Conservation (phyloP, 164 flowering plant genomes). For the Magnolia changhungtana region DNA sequence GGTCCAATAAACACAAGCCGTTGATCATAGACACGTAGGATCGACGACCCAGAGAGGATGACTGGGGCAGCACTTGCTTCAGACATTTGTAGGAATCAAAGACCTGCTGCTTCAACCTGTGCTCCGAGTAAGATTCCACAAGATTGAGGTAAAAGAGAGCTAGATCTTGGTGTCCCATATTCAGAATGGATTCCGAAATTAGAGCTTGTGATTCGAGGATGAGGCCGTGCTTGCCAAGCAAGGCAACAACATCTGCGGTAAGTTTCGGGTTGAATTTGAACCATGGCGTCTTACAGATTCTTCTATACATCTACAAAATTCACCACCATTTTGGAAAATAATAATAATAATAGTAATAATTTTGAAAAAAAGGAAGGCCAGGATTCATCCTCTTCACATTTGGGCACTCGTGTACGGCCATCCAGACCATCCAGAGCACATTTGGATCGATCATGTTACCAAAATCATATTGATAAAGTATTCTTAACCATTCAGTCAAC, state of each 20-base stretch:
- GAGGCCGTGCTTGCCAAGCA: conserved; percentile 39
- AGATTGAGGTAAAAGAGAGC: conserved; percentile 47
- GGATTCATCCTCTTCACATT: no score
- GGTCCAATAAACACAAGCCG: conserved; percentile 47
- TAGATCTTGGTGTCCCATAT: conserved; percentile 33
- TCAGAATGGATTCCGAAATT: conserved; percentile 39
- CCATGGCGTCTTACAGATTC: conserved; percentile 60
- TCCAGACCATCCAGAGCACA: background rate
- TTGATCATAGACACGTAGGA: conserved; percentile 51
- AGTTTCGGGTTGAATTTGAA: conserved; percentile 69
- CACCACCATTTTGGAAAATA: background rate
- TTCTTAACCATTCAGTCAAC: background rate
- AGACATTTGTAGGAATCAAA: conserved; percentile 29
- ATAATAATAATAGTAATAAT: no score
- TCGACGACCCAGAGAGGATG: conserved; percentile 38
- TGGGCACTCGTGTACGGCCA: background rate
- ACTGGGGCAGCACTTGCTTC: conserved; percentile 31
- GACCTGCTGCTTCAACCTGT: conserved; percentile 32
- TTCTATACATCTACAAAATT: conserved; percentile 48
- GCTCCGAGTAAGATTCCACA: conserved; percentile 49
- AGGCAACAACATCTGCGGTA: conserved; percentile 51
- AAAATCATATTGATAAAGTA: background rate
- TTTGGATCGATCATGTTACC: background rate
- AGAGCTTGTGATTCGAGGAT: conserved; percentile 42
- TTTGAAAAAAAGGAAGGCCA: background rate